Conservation (phyloP, 176 grass and related monocot genomes). For the Typha latifolia region DNA sequence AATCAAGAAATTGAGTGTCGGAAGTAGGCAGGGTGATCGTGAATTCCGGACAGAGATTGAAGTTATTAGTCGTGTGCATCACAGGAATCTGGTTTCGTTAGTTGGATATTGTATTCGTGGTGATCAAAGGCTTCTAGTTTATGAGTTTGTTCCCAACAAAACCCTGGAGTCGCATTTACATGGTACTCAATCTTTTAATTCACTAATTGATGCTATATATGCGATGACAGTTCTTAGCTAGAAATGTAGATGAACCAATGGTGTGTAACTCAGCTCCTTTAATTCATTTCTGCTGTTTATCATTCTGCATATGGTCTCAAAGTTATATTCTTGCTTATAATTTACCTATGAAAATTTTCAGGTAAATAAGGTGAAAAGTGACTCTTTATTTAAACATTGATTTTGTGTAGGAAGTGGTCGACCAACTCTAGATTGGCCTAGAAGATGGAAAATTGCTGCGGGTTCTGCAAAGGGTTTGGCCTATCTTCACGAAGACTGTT, state of each 20-base stretch:
- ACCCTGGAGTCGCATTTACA: slow-evolving; percentile 75
- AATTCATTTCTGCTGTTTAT: too few relatives aligned
- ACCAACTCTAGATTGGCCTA: slow-evolving; percentile 51
- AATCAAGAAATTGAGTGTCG: slow-evolving; percentile 65
- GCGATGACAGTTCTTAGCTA: background rate
- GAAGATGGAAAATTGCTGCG: slow-evolving; percentile 69
- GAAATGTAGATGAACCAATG: too few relatives aligned
- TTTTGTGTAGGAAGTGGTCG: slow-evolving; percentile 40
- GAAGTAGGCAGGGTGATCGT: slow-evolving; percentile 65
- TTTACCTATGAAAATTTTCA: too few relatives aligned
- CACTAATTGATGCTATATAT: background rate
- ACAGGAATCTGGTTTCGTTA: slow-evolving; percentile 75
- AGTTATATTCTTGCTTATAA: too few relatives aligned
- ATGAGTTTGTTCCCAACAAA: slow-evolving; percentile 84
- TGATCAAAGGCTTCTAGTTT: slow-evolving; percentile 63
- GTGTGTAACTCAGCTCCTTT: too few relatives aligned
- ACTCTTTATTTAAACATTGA: background rate
- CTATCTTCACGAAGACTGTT: slow-evolving; percentile 85
- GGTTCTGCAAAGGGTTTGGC: slow-evolving; percentile 76
- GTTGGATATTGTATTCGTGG: slow-evolving; percentile 71
- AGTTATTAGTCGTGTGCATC: slow-evolving; percentile 80
- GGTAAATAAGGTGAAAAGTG: background rate
- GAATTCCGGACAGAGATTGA: slow-evolving; percentile 90
- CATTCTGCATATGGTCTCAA: too few relatives aligned
- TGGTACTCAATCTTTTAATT: slow-evolving; percentile 22